Conservation (phyloP, 208 protist species). For the Willaertia magna region DNA sequence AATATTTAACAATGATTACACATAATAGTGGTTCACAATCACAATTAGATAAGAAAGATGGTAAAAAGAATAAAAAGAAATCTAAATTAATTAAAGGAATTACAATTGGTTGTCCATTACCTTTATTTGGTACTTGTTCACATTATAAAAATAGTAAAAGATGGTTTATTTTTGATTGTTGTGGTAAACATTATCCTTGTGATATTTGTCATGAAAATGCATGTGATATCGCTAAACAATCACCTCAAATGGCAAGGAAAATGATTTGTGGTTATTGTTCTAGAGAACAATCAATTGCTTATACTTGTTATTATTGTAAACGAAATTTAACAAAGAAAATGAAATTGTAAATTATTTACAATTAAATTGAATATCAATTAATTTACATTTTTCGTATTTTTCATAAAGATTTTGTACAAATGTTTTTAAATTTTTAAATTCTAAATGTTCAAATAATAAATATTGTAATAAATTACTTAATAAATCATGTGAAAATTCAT, state of each 20-base stretch:
- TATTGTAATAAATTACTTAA: too few species aligned
- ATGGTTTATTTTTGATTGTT: not conserved
- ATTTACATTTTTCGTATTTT: too few species aligned
- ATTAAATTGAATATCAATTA: too few species aligned
- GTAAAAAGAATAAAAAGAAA: not conserved
- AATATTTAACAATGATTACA: not conserved
- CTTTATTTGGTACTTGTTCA: not conserved
- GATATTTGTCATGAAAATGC: not conserved
- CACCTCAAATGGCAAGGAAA: not conserved
- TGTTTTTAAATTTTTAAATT: too few species aligned
- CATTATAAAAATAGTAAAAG: not conserved
- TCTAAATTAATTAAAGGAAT: not conserved
- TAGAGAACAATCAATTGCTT: not conserved
- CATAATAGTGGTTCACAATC: not conserved
- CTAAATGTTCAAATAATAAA: too few species aligned
- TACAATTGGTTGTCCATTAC: not conserved
- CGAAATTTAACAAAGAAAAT: not conserved
- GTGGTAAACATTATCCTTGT: not conserved
- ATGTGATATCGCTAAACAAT: not conserved
- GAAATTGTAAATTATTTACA: too few species aligned
- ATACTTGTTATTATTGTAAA: not conserved
- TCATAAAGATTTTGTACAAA: too few species aligned
- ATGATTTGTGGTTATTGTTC: conserved; percentile 6
- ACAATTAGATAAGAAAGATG: not conserved
- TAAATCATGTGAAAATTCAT: too few species aligned